Evolutionary conservation across 1,284 basidiomycete genomes (phyloP), one percentile per base, ranked within the genome.

Genomic region (Rhodotorula sp.): DNA sequence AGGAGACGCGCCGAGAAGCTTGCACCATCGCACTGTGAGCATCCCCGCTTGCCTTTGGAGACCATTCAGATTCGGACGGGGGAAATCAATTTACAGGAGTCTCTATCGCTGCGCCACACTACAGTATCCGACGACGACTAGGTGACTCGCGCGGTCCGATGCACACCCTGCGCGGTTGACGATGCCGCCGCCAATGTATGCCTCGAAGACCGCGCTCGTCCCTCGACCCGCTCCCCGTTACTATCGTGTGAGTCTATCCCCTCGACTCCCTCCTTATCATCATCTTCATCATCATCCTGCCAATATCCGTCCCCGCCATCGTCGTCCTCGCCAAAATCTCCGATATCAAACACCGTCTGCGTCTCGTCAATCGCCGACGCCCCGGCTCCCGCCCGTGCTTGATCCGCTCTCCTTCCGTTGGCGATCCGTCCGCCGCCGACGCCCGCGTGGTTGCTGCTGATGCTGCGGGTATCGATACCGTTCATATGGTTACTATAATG

Each of bases 321-420:
- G n/a, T 69, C 71, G 14, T 68, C 29, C 29, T 45, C 68, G 29
- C n/a, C 53, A 6, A 51, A 51, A 18, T 73, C 71, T 1, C 69
- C 74, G 4, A 75, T 2, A 14, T 69, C 69, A 44, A 75, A 75
- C 51, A 75, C 69, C n/a, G 65, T 72, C 55, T 66, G 68, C n/a
- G 65, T 72, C 55, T 66, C 60, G 29, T 66, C 62, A 54, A 59
- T 62, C 45, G 45, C 55, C 33, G n/a, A n/a, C n/a, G n/a, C n/a
- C n/a, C n/a, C n/a, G n/a, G n/a, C n/a, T n/a, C 63, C 64, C 15
- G 42, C 37, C 24, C 49, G 26, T 14, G 45, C 26, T 29, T 30
- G 6, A 49, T 42, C 51, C 51, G 20, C n/a, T 48, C 60, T 53
- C 22, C 49, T 63, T 26, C 29, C 54, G 44, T 46, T 51, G 26